These are phyloP conservation scores for Paraconiothyrium sp. DNA, from an alignment of 2,329 filamentous ascomycete species.

Conservation along the genomic window DNA sequence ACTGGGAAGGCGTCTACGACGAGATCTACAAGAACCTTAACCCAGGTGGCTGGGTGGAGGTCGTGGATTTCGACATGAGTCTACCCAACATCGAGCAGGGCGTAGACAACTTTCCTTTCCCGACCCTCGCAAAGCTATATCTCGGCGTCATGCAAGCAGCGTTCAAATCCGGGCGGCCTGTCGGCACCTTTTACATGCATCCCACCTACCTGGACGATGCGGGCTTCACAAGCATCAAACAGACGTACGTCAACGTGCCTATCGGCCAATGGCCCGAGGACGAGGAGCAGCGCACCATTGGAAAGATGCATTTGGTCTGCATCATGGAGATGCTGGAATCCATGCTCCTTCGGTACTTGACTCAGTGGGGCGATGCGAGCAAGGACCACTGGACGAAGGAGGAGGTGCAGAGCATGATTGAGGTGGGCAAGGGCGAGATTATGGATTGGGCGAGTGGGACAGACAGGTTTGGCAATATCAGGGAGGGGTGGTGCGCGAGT, in stretches of 20 bases:
- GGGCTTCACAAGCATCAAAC: constrained; percentile 56
- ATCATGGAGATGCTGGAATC: constrained; percentile 47
- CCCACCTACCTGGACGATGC: constrained; percentile 51
- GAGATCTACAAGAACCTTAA: constrained; percentile 57
- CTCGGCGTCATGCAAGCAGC: constrained; percentile 48
- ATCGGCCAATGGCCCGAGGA: constrained; percentile 45
- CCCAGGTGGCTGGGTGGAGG: constrained; percentile 59
- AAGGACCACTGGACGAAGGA: constrained; percentile 38
- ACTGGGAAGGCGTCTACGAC: constrained; percentile 58
- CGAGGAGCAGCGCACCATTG: constrained; percentile 42
- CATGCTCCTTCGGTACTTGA: constrained; percentile 38
- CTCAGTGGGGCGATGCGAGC: constrained; percentile 38
- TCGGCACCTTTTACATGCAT: constrained; percentile 56
- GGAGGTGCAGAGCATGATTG: constrained; percentile 35
- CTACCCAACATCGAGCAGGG: constrained; percentile 30
- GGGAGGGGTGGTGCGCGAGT: constrained; percentile 45
- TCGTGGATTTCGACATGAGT: constrained; percentile 52
- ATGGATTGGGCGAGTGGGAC: constrained; percentile 35
- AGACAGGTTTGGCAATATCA: constrained; percentile 33
- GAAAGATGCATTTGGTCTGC: constrained; percentile 46
- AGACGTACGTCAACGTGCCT: constrained; percentile 51
- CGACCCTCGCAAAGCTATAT: constrained; percentile 40
- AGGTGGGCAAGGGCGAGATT: constrained; percentile 38
- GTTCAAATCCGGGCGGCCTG: constrained; percentile 51
- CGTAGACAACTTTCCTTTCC: constrained; percentile 28